Base-by-base conservation (phyloP, 768 basidiomycete species). In the Daedaleopsis sinensis region DNA sequence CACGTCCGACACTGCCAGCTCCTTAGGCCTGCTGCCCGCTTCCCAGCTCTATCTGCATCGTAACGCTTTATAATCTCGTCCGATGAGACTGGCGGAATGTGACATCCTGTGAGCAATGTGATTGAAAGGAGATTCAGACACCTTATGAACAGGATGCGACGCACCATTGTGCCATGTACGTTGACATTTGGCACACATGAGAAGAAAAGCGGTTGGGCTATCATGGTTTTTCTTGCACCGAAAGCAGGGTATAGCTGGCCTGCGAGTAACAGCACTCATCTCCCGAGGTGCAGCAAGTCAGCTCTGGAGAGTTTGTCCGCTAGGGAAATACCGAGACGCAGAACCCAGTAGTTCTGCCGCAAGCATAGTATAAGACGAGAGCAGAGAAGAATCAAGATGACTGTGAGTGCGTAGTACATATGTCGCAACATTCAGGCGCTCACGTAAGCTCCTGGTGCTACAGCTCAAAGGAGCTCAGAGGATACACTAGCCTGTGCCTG, bases 131-230 rank as follows among this genome's bases (percentile, higher is more conserved):
- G 18, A 32, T 3, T 32, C 7, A 21, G 35, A 15, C 24, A 18
- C 48, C 0, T 32, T 35, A 16, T 43, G 15, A 21, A 15, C 3
- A 10, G 19, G 50, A 18, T 1, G 43, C 7, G 11, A 53, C 63
- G 35, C 15, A 67, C 66, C 42, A 27, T 67, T 63, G 36, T 67
- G 66, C 66, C 66, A 67, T 35, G 52, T 51, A 32, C 66, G 63
- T 38, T 58, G 50, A 55, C 66, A 67, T 51, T 32, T 59, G 35
- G 37, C 47, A 55, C 66, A 67, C 10, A 52, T 57, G 27, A 67
- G 48, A 1, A 67, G 55, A 44, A 67, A 62, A 5, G 60, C 59
- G 1, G 47, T 51, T 1, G 63, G 63, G 2, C 44, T 64, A 35
- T 62, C 51, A 23, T 64, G 58, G 11, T 42, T 57, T 35, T 49